Base-by-base conservation (phyloP, 495 filamentous ascomycete species). In the Neurospora intermedia region DNA sequence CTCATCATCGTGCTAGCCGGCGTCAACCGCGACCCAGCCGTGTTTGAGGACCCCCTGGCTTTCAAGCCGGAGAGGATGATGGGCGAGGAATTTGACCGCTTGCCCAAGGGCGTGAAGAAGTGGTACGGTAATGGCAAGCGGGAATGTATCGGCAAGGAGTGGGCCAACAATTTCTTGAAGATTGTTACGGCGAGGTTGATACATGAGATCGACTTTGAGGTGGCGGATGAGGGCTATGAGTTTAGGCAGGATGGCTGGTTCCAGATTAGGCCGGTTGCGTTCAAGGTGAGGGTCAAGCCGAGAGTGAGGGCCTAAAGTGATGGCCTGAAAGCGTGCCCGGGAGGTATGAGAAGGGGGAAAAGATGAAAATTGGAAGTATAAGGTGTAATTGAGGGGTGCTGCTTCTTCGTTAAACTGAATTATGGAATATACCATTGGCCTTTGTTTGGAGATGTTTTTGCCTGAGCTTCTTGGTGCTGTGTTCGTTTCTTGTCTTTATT, bases 91-190 rank as follows among this genome's bases (percentile, higher is more conserved):
- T 91, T 91, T 74, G 84, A 89, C 38, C 83, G 82, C 38, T 75
- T 91, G 70, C 89, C 88, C 9, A 78, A 80, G 18, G 87, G 85
- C 23, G 87, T 88, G 6, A 91, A 90, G 88, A 91, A 91, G 80
- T 86, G 84, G 79, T 93, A 91, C 71, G 91, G 91, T 3, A 92
- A 92, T 73, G 91, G 91, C 16, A 88, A 87, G 82, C 77, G 91
- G 69, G 88, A 83, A 69, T 92, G 91, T 73, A 90, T 92, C 70
- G 91, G 90, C 18, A 85, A 88, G 69, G 82, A 89, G n/a, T 91
- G 91, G 81, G 90, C 90, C 0, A 89, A 86, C 88, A 88, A 91
- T 76, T 90, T 90, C 76, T 81, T 82, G 10, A 77, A 88, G 62
- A 78, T 90, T 2, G 84, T 85, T 8, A 78, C 86, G 71, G 86